phyloP scores from a whole-genome alignment of 805 yeast genomes.

The Priceomyces medius region DNA sequence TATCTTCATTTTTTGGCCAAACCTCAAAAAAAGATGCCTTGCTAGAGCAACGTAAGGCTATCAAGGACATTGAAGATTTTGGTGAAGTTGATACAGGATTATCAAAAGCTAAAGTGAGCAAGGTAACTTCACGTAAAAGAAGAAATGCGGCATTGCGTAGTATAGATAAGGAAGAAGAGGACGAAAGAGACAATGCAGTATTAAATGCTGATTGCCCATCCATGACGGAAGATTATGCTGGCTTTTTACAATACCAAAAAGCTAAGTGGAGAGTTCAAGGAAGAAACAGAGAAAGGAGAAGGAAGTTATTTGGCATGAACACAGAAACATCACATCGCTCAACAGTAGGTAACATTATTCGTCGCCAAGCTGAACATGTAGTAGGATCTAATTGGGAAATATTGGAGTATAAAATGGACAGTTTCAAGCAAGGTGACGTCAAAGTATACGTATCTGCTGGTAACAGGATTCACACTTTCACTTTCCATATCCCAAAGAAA shows the following conservation, averaged over 20 bases:
- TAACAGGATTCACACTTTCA: conserved; percentile 70
- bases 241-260: conserved; percentile 73
- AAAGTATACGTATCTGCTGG: conserved; percentile 69
- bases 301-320: conserved; percentile 72
- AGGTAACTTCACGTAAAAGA: conserved; percentile 50
- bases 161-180: conserved; percentile 36
- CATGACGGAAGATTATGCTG: conserved; percentile 63
- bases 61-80: conserved; percentile 76
- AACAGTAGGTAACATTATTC: conserved; percentile 64
- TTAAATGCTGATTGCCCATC: conserved; percentile 60
- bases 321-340: conserved; percentile 53
- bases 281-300: conserved; percentile 69
- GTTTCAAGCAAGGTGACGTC: conserved; percentile 65
- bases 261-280: conserved; percentile 83
- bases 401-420: conserved; percentile 62
- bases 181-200: conserved; percentile 48
- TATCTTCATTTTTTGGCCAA: conserved; percentile 56
- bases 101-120: conserved; percentile 39
- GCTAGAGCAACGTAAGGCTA: conserved; percentile 34
- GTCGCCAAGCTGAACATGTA: conserved; percentile 75
- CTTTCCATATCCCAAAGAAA: conserved; percentile 71
- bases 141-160: conserved; percentile 22
- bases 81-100: conserved; percentile 36
- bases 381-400: conserved; percentile 85
- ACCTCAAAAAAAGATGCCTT: conserved; percentile 41